Base-by-base conservation (phyloP, 768 basidiomycete species). In the Panaeolus cyanescens region DNA sequence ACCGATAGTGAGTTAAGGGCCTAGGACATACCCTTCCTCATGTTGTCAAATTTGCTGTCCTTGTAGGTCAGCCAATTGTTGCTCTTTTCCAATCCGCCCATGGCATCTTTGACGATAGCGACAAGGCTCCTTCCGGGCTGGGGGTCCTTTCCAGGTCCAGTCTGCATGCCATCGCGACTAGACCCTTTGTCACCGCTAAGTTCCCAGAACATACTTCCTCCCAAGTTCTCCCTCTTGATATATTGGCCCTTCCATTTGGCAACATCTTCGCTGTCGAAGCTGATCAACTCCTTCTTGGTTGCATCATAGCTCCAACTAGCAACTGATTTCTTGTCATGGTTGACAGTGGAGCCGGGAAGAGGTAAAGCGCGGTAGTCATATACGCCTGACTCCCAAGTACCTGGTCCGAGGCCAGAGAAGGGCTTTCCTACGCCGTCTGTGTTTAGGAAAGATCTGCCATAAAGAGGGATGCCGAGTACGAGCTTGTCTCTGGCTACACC, bases 121-220 rank as follows among this genome's bases (percentile, higher is more conserved):
- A 96, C 85, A 65, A 96, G 77, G 67, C 91, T 92, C 62, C 73
- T 71, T 4, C 93, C 88, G 31, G 86, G 84, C 64, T 90, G 85
- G 3, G 81, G 79, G 28, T 89, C 89, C 73, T 95, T 95, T 2
- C 92, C 92, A 1, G 76, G 80, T 2, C 91, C 90, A 7, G 76
- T 74, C 64, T 93, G 91, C 85, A 93, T 88, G 13, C 85, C 90
- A 36, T 90, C 85, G 56, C 91, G 83, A 31, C 72, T 66, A 4
- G 76, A 76, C 1, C 85, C 85, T 72, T 94, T 93, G 76, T 98
- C 96, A 2, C 93, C 94, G 65, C 89, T 91, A 39, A 96, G 79
- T 72, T 96, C 93, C 93, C 93, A 95, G 66, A 90, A 90, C 97
- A 99, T 99, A 59, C 90, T 91, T 0, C 97, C 97, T 5, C 92